Evolutionary conservation across 2,329 filamentous ascomycete species (phyloP).

Genomic region (Beauveria scarabaeidicola): DNA sequence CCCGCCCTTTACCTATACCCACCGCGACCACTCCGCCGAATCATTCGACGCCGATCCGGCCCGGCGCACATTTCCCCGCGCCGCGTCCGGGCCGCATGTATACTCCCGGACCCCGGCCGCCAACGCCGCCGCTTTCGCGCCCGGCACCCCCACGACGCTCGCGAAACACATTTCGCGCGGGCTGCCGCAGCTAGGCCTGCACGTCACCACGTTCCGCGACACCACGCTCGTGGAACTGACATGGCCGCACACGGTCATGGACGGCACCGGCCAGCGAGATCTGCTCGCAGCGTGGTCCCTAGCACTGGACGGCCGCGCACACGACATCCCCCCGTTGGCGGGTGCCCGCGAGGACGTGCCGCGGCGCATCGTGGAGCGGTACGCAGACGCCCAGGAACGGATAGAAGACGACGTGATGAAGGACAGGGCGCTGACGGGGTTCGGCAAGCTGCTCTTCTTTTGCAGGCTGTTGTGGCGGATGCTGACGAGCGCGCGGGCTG

Average conservation of each 20-base stretch:
- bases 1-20: not conserved
- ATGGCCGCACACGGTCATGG: conserved; percentile 37
- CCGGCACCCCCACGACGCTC: not conserved
- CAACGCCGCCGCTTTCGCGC: not conserved
- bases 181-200: not conserved
- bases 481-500: not conserved
- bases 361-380: not conserved
- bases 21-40: not conserved
- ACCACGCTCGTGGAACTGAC: conserved; percentile 36
- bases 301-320: conserved; percentile 32
- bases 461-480: not conserved
- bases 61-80: not conserved
- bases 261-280: conserved; percentile 32
- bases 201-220: conserved; percentile 28
- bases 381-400: not conserved
- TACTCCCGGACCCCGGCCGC: not conserved
- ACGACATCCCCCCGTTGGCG: conserved; percentile 26
- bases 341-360: not conserved
- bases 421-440: not conserved
- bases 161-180: not conserved
- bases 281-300: conserved; percentile 36
- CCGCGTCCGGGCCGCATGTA: not conserved
- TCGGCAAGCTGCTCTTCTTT: not conserved
- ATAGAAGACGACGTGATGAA: not conserved
- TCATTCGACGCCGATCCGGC: not conserved